Base-by-base conservation (phyloP, 2,329 filamentous ascomycete species). In the Phialemoniopsis sp. region DNA sequence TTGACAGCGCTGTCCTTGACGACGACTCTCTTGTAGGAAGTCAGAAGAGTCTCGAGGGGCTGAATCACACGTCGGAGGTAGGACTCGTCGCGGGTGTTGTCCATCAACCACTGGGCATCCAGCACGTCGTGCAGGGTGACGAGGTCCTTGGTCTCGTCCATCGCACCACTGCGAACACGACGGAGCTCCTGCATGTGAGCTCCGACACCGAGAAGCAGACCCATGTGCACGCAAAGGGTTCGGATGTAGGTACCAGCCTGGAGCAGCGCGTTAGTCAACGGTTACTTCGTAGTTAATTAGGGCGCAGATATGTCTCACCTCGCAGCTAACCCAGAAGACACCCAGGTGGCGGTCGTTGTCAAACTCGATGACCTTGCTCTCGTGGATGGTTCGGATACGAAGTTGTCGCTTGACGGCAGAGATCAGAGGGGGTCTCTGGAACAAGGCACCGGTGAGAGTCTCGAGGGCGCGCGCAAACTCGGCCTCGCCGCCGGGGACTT, bases 241-340 rank as follows among this genome's bases (percentile, higher is more conserved):
- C 93, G 87, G 63, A 98, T 97, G 67, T 98, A 98, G 48, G 93
- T 98, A 63, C 93, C 93, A 42, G 89, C 93, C 70, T 26, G 6
- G 21, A 26, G 10, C 21, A 26, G 21, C 21, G 10, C 21, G 21
- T 26, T 26, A 26, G 21, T 10, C 21, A 10, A 26, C 21, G 21
- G 21, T 6, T 26, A n/a, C n/a, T 26, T 26, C 21, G 6, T 10
- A 6, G 10, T 10, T 26, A 26, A 6, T 26, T 26, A n/a, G 21
- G 21, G 21, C 21, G 21, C 21, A 6, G 10, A 10, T 10, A 26
- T 26, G 21, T 26, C 21, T 26, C 21, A 26, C 21, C 21, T 98
- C 93, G 68, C 93, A 98, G 69, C 89, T 95, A 54, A 97, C 93
- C 91, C 93, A 97, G 79, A 98, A 98, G 41, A 97, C 91, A 66